A percentile compares a stretch with the other conserved stretches of the same genome.
Conservation (phyloP, 164 flowering plant genomes). For the Umbellularia californica region DNA sequence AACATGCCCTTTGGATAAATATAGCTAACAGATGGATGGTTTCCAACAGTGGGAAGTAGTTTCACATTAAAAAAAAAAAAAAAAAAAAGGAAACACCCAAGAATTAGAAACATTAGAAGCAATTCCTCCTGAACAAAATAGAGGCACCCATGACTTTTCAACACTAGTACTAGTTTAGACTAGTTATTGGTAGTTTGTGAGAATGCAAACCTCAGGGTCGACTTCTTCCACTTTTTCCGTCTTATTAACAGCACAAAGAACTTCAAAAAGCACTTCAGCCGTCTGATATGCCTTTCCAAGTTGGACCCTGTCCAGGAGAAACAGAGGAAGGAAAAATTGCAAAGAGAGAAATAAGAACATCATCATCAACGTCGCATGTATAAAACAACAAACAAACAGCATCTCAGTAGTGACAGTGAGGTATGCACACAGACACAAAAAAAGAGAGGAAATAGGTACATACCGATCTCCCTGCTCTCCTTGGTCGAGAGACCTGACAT, state of each 20-base stretch:
- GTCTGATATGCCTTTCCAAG: constrained; percentile 94
- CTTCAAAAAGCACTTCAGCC: constrained; percentile 97
- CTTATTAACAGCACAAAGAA: constrained; percentile 93
- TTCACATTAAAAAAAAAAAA: no score
- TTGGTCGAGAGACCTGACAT: constrained; percentile 79
- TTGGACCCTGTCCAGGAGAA: constrained; percentile 55
- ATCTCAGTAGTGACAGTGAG: background rate
- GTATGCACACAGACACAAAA: background rate
- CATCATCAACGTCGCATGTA: background rate
- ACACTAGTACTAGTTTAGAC: background rate
- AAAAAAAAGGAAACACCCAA: no score
- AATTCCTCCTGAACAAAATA: background rate
- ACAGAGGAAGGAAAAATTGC: background rate
- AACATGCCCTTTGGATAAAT: no score
- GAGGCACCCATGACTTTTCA: background rate
- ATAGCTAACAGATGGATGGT: no score
- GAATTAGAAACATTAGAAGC: background rate
- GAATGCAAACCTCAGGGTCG: constrained; percentile 79
- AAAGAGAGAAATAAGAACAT: background rate
- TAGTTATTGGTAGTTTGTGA: background rate
- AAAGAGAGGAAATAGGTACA: background rate
- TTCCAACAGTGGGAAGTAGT: no score
- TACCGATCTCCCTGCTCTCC: constrained; percentile 97
- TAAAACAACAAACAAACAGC: background rate
- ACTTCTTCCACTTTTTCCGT: constrained; percentile 94